phyloP scores from a whole-genome alignment of 345 rosid genomes.

The Lepidium didymum region DNA sequence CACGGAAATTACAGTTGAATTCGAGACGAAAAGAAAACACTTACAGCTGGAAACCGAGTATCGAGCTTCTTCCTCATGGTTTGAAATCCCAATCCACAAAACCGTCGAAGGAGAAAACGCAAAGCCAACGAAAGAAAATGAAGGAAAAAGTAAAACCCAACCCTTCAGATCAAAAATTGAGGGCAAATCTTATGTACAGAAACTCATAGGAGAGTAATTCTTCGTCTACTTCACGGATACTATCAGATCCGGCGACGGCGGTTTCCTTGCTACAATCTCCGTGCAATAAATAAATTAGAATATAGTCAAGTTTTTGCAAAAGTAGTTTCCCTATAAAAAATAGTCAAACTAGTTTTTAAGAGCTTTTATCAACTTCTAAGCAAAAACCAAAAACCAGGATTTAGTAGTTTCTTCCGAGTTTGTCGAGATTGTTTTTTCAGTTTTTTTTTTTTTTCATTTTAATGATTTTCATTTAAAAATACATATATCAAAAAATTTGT shows the following conservation, averaged over 20 bases:
- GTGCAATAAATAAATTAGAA: neutral
- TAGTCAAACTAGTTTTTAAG: no score
- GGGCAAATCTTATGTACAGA: conserved; percentile 4
- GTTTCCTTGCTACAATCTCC: conserved; percentile 18
- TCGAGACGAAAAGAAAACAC: neutral
- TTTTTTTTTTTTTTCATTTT: no score
- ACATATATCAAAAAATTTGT: no score
- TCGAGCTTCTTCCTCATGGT: conserved; percentile 37
- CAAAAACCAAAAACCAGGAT: no score
- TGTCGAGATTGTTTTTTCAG: no score
- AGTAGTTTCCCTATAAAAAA: no score
- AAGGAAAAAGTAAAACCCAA: neutral
- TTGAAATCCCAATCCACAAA: neutral
- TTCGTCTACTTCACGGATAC: conserved; percentile 14
- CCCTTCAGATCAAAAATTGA: neutral
- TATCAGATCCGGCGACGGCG: conserved; percentile 33
- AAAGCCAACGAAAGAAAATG: neutral
- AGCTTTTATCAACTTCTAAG: no score
- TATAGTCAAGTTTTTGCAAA: no score
- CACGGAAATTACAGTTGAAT: neutral
- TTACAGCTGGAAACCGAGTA: conserved; percentile 36
- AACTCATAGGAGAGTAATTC: neutral
- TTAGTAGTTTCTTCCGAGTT: no score
- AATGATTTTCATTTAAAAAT: no score
- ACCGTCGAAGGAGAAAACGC: conserved; percentile 1